Conservation (phyloP, 108 stramenopile species). For the Skeletonema costatum region DNA sequence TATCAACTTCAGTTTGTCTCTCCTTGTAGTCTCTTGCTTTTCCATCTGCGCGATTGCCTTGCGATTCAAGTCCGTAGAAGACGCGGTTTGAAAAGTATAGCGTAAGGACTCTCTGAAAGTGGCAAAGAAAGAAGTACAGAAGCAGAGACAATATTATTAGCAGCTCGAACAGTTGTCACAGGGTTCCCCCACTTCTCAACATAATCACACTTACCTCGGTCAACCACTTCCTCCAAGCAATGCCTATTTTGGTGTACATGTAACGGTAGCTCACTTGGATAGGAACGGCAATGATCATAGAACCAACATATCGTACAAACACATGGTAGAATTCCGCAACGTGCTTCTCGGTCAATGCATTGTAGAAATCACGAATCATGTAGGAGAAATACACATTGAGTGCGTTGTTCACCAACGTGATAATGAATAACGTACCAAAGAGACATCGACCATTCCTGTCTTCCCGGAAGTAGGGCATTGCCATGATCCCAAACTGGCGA, state of each 20-base stretch:
- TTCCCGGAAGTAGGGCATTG: conserved; percentile 56
- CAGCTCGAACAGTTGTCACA: neutral
- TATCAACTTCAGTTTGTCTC: conserved; percentile 54
- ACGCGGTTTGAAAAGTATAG: conserved; percentile 62
- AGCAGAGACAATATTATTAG: neutral
- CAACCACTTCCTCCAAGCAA: conserved; percentile 89
- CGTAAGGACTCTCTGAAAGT: conserved; percentile 27
- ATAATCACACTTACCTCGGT: conserved; percentile 34
- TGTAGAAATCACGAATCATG: conserved; percentile 80
- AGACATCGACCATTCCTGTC: conserved; percentile 34
- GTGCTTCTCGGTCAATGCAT: conserved; percentile 65
- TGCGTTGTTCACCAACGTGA: conserved; percentile 71
- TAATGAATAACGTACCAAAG: conserved; percentile 49
- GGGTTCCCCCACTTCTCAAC: neutral
- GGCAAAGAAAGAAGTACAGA: neutral
- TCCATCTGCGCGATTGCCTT: neutral
- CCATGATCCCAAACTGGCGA: conserved; percentile 44
- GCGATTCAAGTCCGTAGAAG: conserved; percentile 57
- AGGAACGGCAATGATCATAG: conserved; percentile 61
- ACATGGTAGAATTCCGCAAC: conserved; percentile 54
- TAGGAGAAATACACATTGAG: conserved; percentile 80
- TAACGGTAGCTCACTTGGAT: conserved; percentile 78
- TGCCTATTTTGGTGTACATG: conserved; percentile 45
- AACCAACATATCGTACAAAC: conserved; percentile 49
- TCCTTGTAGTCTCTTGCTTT: conserved; percentile 6